phyloP scores from a whole-genome alignment of 2,329 filamentous ascomycete genomes.

The Ophiostoma ips region DNA sequence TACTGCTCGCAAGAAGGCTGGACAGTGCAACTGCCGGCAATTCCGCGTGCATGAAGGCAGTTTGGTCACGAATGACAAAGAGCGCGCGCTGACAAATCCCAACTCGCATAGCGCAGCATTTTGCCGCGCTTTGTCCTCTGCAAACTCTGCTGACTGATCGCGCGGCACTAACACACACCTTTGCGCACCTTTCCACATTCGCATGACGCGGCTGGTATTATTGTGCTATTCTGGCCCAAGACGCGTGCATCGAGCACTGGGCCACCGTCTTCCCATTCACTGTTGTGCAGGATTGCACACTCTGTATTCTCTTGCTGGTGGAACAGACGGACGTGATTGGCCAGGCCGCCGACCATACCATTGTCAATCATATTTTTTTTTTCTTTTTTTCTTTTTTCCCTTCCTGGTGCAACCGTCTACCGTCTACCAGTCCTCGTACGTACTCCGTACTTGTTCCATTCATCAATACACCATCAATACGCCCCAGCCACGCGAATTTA shows the following conservation, averaged over 20 bases:
- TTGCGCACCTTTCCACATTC: background rate
- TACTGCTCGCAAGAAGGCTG: background rate
- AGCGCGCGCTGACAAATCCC: constrained; percentile 7
- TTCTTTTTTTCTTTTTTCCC: too few relatives aligned
- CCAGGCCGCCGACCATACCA: too few relatives aligned
- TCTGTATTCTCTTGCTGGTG: too few relatives aligned
- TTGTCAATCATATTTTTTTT: too few relatives aligned
- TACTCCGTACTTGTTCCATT: background rate
- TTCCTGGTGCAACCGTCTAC: too few relatives aligned
- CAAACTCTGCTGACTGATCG: background rate
- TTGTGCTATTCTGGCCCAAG: too few relatives aligned
- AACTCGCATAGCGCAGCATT: background rate
- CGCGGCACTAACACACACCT: too few relatives aligned
- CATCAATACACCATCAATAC: background rate
- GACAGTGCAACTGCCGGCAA: constrained; percentile 7
- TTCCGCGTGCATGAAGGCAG: background rate
- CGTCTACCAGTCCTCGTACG: too few relatives aligned
- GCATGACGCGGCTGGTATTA: background rate
- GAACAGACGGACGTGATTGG: too few relatives aligned
- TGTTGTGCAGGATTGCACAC: too few relatives aligned
- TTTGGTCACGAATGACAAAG: background rate
- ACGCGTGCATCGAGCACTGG: too few relatives aligned
- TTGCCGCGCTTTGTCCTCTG: background rate
- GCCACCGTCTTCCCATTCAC: too few relatives aligned
- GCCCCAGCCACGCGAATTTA: constrained; percentile 10